Conservation (phyloP, 106 monocot genomes). For the Acorus gramineus region DNA sequence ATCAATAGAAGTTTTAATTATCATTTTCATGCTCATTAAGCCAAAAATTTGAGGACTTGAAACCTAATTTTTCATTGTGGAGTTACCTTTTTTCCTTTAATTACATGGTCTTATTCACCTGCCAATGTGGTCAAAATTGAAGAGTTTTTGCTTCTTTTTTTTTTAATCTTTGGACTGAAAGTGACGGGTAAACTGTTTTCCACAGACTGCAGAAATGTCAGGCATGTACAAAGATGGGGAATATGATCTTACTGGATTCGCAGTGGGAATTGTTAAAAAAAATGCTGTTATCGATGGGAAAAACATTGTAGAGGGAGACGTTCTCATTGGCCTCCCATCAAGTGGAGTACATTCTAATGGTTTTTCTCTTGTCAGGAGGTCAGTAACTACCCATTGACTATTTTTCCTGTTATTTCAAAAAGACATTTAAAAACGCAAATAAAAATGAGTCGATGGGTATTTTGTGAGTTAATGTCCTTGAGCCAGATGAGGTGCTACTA, state of each 20-base stretch:
- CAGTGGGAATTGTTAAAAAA: slow-evolving; percentile 86
- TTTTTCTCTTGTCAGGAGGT: slow-evolving; percentile 96
- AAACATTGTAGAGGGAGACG: slow-evolving; percentile 64
- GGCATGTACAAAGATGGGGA: slow-evolving; percentile 85
- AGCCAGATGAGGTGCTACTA: too few relatives aligned
- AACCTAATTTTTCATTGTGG: too few relatives aligned
- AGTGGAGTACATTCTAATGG: slow-evolving; percentile 98
- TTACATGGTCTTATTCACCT: too few relatives aligned
- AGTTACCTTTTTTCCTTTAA: too few relatives aligned
- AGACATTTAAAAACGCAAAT: background rate
- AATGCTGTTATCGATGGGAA: slow-evolving; percentile 80
- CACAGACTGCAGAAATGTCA: slow-evolving; percentile 96
- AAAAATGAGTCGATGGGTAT: too few relatives aligned
- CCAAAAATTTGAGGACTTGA: too few relatives aligned
- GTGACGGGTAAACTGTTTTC: too few relatives aligned
- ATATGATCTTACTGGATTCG: slow-evolving; percentile 95
- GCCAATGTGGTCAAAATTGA: too few relatives aligned
- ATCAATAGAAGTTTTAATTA: background rate
- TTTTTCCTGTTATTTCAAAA: background rate
- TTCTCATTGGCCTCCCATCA: slow-evolving; percentile 90
- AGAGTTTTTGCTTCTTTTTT: too few relatives aligned
- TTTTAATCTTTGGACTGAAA: too few relatives aligned
- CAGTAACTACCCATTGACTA: background rate
- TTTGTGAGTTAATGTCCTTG: too few relatives aligned
- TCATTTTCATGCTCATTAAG: too few relatives aligned